Evolutionary conservation across 2,329 filamentous ascomycete species (phyloP).

Genomic region (Gyromitra esculenta): DNA sequence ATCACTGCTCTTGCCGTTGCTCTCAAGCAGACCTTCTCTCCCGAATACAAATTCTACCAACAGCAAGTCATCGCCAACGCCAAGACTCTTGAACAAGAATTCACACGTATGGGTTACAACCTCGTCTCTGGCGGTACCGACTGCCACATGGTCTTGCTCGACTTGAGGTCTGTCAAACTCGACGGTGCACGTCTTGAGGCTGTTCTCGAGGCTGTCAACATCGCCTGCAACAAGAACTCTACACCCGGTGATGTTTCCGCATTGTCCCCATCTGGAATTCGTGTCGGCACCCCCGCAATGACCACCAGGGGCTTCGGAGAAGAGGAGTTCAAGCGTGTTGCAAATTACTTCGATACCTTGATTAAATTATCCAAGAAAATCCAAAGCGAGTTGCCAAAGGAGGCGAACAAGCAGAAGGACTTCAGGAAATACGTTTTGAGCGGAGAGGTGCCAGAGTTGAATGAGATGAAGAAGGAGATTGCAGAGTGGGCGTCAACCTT

Average conservation of each 20-base stretch:
- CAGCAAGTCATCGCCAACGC: constrained; percentile 91
- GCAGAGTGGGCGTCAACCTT: constrained; percentile 85
- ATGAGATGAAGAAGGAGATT: constrained; percentile 87
- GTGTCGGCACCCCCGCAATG: constrained; percentile 97
- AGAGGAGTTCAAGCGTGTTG: constrained; percentile 91
- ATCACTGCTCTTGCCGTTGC: constrained; percentile 96
- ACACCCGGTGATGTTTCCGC: constrained; percentile 98
- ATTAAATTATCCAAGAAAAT: constrained; percentile 91
- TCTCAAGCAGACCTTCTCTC: constrained; percentile 87
- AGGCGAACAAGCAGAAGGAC: constrained; percentile 99
- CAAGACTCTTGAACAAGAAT: constrained; percentile 84
- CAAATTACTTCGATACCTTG: constrained; percentile 84
- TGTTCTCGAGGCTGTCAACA: constrained; percentile 96
- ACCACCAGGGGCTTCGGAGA: constrained; percentile 92
- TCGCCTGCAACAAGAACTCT: constrained; percentile 99
- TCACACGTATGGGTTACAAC: constrained; percentile 90
- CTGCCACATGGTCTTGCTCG: constrained; percentile 95
- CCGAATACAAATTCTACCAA: constrained; percentile 95
- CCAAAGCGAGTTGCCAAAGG: constrained; percentile 86
- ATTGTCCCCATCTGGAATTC: constrained; percentile 90
- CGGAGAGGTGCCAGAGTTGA: constrained; percentile 82
- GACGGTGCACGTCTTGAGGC: constrained; percentile 96
- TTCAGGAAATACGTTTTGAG: constrained; percentile 91
- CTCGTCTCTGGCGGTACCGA: constrained; percentile 95
- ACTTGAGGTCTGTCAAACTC: constrained; percentile 85